Evolutionary conservation across 2,329 filamentous ascomycete genomes (phyloP).

Genomic region (Penicillium rolfsii): DNA sequence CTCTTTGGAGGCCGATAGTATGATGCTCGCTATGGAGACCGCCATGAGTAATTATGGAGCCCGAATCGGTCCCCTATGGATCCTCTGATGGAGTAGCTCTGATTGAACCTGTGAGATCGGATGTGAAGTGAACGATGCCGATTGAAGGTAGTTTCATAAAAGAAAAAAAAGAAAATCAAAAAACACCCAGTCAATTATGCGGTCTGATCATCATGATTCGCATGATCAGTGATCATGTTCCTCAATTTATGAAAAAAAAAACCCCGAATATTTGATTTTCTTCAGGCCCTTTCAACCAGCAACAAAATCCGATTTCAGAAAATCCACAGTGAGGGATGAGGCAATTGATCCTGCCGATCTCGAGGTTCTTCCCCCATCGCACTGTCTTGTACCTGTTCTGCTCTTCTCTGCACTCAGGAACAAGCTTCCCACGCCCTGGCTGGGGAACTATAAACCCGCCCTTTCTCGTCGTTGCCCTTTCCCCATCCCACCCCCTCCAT

Average conservation of each 20-base stretch:
- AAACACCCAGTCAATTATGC: not conserved
- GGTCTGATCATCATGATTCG: constrained; percentile 6
- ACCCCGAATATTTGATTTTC: not conserved
- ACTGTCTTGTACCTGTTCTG: not conserved
- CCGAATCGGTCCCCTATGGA: not conserved
- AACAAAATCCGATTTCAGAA: not conserved
- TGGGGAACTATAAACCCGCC: constrained; percentile 14
- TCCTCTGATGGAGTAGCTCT: not conserved
- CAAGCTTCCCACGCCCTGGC: constrained; percentile 23
- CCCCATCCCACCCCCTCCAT: not conserved
- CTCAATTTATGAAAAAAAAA: not conserved
- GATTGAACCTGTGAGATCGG: constrained; percentile 1
- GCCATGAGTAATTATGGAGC: not conserved
- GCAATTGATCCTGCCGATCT: constrained; percentile 24
- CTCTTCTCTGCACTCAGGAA: constrained; percentile 15
- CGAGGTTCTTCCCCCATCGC: not conserved
- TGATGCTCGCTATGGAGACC: not conserved
- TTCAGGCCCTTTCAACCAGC: not conserved
- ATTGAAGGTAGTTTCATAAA: not conserved
- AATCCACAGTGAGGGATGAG: constrained; percentile 16
- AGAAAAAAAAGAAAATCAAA: not conserved
- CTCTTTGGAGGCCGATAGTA: not conserved
- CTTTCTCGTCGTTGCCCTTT: constrained; percentile 5
- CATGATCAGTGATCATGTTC: not conserved
- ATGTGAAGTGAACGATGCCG: not conserved